Conservation (phyloP, 2,329 filamentous ascomycete genomes). For the Alternaria atra region DNA sequence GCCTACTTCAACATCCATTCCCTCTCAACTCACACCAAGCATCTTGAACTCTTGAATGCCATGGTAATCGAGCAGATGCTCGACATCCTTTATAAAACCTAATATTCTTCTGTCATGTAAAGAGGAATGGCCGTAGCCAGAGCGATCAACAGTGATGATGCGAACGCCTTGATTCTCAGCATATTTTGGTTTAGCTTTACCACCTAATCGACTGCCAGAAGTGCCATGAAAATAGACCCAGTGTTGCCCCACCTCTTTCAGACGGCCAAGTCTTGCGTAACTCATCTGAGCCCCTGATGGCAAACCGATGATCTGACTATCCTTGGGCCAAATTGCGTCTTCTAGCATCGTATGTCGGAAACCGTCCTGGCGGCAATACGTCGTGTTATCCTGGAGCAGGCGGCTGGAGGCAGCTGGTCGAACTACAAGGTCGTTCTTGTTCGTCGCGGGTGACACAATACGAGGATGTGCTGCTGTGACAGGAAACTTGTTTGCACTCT, state of each 20-base stretch:
- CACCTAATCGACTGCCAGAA: background rate
- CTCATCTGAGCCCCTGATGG: background rate
- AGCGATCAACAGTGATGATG: background rate
- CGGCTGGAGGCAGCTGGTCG: background rate
- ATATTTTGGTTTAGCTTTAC: background rate
- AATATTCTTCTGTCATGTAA: background rate
- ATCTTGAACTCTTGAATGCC: conserved; percentile 1
- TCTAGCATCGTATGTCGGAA: background rate
- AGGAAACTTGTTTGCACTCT: background rate
- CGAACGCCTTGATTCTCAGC: conserved; percentile 2
- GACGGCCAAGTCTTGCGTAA: conserved; percentile 2
- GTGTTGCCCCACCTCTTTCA: conserved; percentile 1
- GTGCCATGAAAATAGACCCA: conserved; percentile 6
- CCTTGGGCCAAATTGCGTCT: background rate
- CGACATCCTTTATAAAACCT: background rate
- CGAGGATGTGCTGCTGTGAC: background rate
- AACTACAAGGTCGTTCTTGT: background rate
- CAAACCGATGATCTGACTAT: background rate
- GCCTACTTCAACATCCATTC: background rate
- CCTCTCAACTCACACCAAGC: background rate
- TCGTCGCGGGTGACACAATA: background rate
- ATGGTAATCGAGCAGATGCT: conserved; percentile 3
- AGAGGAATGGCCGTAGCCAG: background rate
- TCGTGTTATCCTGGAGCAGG: background rate
- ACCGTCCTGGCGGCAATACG: background rate